phyloP scores from a whole-genome alignment of 805 yeast species.

The Isabelozyma rhagii region DNA sequence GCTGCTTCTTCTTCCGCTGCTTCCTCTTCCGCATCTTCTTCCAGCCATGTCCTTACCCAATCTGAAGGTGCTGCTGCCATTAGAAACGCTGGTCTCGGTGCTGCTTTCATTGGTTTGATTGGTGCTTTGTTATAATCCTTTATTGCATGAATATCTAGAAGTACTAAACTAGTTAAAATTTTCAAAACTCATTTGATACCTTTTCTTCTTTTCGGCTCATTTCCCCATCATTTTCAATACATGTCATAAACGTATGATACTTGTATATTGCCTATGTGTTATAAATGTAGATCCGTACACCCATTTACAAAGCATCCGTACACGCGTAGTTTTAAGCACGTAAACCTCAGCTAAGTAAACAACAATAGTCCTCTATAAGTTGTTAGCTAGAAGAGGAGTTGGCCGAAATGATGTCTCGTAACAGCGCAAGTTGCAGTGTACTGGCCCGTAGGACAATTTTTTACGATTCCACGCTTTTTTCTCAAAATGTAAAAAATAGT shows the following conservation, averaged over 20 bases:
- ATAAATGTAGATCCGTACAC: neutral
- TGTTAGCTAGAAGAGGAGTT: too few species aligned
- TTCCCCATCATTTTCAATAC: neutral
- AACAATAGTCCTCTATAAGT: too few species aligned
- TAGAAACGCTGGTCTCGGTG: slow-evolving; percentile 30
- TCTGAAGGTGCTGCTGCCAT: slow-evolving; percentile 22
- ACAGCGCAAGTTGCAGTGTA: too few species aligned
- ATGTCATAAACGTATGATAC: neutral
- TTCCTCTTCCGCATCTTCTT: slow-evolving; percentile 6
- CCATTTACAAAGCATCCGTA: neutral
- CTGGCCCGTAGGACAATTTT: too few species aligned
- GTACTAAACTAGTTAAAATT: too few species aligned
- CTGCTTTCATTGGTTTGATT: slow-evolving; percentile 37
- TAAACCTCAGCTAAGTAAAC: too few species aligned
- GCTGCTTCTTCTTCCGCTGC: slow-evolving; percentile 11
- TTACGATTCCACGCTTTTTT: too few species aligned
- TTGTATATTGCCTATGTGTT: too few species aligned
- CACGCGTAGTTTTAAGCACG: neutral
- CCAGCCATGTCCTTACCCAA: slow-evolving; percentile 16
- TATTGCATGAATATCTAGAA: neutral
- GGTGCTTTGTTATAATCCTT: slow-evolving; percentile 30
- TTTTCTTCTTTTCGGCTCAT: neutral
- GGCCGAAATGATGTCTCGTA: too few species aligned
- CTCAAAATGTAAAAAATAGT: too few species aligned
- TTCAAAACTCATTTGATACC: neutral